Base-by-base conservation (phyloP, 169 alveolate species). In the Cytauxzoon felis region DNA sequence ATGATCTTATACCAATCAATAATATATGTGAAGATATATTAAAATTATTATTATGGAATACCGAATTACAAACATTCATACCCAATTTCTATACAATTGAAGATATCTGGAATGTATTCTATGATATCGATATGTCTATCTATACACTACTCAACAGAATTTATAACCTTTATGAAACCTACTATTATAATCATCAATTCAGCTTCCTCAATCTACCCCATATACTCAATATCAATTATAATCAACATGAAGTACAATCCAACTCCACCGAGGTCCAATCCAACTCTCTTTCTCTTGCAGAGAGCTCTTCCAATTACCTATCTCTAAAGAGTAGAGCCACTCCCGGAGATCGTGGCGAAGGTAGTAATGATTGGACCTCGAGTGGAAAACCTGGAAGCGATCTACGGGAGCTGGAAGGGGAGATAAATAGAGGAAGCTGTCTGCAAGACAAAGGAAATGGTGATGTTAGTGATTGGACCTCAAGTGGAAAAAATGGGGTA, bases 71-170 rank as follows among this genome's bases (percentile, higher is more conserved):
- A 49, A 51, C 51, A 33, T 76, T 76, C 54, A 24, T 76, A 8
- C 81, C 80, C 11, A 61, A 67, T 62, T n/a, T 58, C 23, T 34
- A 29, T 16, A 34, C 29, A 48, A 6, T 76, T 45, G 49, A 11
- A 19, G 59, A 54, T 27, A 30, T 65, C n/a, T 76, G 78, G 66
- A 43, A 66, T 49, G 32, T 38, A 11, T 38, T 57, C 38, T 51
- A 38, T 58, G 52, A 76, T 54, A 60, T 51, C 16, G 78, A 73
- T 29, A 56, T 41, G 72, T 73, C 79, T 0, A 24, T 73, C 29
- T 56, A 27, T 19, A 16, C 36, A 30, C 18, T 73, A 29, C 63
- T 73, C 30, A 32, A 26, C 58, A 27, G 78, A 21, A 33, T 73
- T 4, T 73, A 73, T 45, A 26, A 42, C 34, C 34, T 73, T 47